These are phyloP conservation scores for Ambrosia trifida DNA, from an alignment of 129 eudicot genomes.

Conservation along the genomic window DNA sequence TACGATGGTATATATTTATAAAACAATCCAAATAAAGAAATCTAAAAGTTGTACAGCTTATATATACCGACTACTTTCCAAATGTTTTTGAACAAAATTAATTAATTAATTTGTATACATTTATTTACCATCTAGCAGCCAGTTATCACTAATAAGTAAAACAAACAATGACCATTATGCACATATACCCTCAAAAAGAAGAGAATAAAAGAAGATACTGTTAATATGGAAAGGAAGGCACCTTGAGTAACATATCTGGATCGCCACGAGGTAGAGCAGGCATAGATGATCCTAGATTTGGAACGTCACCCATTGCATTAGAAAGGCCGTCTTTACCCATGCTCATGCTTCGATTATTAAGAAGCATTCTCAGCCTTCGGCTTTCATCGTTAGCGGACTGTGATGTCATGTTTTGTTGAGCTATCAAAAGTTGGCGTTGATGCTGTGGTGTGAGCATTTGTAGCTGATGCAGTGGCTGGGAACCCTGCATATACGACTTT, in stretches of 20 bases:
- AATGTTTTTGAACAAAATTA: not conserved
- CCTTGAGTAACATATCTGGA: constrained; percentile 80
- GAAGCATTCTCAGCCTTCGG: constrained; percentile 83
- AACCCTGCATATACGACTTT: constrained; percentile 86
- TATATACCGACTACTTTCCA: no score
- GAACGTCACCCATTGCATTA: constrained; percentile 72
- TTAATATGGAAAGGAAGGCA: constrained; percentile 19
- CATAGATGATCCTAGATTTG: constrained; percentile 76
- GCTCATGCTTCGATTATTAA: constrained; percentile 63
- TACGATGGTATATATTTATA: not conserved
- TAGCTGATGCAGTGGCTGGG: constrained; percentile 85
- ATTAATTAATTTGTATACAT: not conserved
- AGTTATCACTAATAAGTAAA: no score
- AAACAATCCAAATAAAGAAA: not conserved
- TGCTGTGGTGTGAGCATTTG: constrained; percentile 95
- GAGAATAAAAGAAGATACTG: no score
- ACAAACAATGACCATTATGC: no score
- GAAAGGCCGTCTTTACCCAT: constrained; percentile 77
- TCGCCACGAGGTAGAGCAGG: constrained; percentile 81
- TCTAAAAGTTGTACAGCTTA: not conserved
- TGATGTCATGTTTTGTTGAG: constrained; percentile 85
- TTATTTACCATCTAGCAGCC: no score
- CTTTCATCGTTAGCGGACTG: constrained; percentile 90
- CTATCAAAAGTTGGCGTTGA: constrained; percentile 89
- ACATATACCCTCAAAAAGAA: no score